A percentile compares a stretch with the other conserved stretches of the same genome.
Conservation (phyloP, 805 yeast genomes). For the Lipomyces sp. region DNA sequence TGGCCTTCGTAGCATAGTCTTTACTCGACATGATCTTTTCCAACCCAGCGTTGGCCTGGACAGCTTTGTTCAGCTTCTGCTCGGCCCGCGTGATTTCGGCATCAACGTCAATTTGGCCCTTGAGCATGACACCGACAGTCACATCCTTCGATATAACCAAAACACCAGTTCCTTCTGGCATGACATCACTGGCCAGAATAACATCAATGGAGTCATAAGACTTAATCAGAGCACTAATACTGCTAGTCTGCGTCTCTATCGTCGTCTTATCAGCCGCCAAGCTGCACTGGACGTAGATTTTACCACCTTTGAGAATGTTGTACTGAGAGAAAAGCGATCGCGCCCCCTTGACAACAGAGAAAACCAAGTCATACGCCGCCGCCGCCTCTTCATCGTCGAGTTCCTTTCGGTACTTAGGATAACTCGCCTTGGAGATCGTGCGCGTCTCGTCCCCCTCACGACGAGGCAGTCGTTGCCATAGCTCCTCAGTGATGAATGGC, state of each 20-base stretch:
- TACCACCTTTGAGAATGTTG: conserved; percentile 84
- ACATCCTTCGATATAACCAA: conserved; percentile 79
- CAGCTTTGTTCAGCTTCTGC: conserved; percentile 72
- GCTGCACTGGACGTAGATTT: conserved; percentile 76
- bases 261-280: conserved; percentile 55
- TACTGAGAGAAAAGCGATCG: conserved; percentile 92
- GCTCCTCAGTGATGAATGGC: conserved; percentile 97
- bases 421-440: conserved; percentile 78
- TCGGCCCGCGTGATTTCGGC: conserved; percentile 84
- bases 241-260: conserved; percentile 72
- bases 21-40: conserved; percentile 70
- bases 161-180: conserved; percentile 91
- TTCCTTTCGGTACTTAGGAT: conserved; percentile 67
- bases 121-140: conserved; percentile 86
- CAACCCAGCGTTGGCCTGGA: conserved; percentile 62
- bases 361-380: conserved; percentile 77
- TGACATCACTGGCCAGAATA: conserved; percentile 49
- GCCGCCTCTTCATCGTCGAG: conserved; percentile 70
- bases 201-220: conserved; percentile 25
- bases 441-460: conserved; percentile 70
- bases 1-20: conserved; percentile 88
- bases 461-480: conserved; percentile 98
- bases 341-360: conserved; percentile 86
- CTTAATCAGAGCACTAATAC: conserved; percentile 90
- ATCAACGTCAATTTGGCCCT: conserved; percentile 92